These are phyloP conservation scores for Paramecium tetraurelia DNA, from an alignment of 73 alveolate genomes.

Conservation along the genomic window DNA sequence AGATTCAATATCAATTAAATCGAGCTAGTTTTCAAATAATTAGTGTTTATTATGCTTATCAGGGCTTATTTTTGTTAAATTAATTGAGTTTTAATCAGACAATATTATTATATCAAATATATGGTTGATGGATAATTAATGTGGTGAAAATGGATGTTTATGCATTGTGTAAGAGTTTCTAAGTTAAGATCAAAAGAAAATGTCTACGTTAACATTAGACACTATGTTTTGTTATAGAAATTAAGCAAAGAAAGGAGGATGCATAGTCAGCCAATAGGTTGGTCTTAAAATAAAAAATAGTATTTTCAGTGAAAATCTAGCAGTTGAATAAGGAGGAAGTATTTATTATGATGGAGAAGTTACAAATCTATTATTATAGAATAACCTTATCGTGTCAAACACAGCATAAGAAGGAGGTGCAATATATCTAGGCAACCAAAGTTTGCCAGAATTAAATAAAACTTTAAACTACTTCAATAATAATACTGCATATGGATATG, in stretches of 20 bases:
- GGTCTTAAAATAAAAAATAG: not conserved
- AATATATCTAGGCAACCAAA: not conserved
- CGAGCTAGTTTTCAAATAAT: not conserved
- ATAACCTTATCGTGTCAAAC: not conserved
- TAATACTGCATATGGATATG: not conserved
- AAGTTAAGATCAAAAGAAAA: not conserved
- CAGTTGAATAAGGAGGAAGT: not conserved
- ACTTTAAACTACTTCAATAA: not conserved
- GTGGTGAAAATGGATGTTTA: not conserved
- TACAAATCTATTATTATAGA: not conserved
- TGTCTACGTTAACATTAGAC: not conserved
- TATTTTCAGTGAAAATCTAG: not conserved
- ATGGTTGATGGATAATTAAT: not conserved
- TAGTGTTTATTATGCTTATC: not conserved
- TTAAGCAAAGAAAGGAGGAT: not conserved
- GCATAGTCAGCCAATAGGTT: not conserved
- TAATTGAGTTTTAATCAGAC: not conserved
- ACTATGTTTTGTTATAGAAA: not conserved
- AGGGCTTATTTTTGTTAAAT: not conserved
- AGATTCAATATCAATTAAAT: not conserved
- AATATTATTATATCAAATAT: not conserved
- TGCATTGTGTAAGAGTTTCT: not conserved
- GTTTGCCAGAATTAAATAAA: not conserved
- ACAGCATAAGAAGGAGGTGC: not conserved
- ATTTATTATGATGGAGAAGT: not conserved